These are phyloP conservation scores for Alopecurus myosuroides DNA, from an alignment of 176 grass and related monocot genomes.

Conservation along the genomic window DNA sequence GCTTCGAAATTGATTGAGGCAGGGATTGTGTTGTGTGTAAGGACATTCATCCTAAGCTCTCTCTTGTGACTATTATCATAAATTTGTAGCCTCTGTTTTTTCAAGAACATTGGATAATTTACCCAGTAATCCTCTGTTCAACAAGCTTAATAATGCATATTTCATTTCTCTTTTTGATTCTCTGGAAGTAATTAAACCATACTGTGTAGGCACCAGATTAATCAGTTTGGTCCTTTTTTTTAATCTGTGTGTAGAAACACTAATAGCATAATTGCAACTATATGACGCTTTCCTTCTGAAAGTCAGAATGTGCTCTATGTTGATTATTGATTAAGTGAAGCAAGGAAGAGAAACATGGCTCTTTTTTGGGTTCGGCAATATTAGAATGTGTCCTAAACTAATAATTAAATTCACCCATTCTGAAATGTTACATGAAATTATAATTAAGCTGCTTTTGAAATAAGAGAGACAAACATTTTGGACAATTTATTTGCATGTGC, in stretches of 20 bases:
- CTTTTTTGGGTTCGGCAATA: no score
- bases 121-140: neutral
- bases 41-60: neutral
- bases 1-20: neutral
- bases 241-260: neutral
- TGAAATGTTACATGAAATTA: neutral
- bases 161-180: neutral
- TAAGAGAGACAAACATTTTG: neutral
- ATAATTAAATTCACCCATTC: neutral
- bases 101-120: neutral
- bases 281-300: neutral
- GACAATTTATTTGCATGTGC: neutral
- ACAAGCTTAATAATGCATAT: neutral
- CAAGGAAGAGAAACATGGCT: neutral
- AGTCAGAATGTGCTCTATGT: neutral
- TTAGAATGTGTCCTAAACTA: neutral
- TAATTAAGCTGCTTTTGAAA: neutral
- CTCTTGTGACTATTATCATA: neutral
- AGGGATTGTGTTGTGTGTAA: neutral
- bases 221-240: neutral
- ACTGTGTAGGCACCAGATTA: neutral
- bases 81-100: neutral
- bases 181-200: neutral
- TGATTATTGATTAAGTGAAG: neutral
- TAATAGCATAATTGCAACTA: neutral